Conservation (phyloP, 257 asterid species). For the Lavandula angustifolia region DNA sequence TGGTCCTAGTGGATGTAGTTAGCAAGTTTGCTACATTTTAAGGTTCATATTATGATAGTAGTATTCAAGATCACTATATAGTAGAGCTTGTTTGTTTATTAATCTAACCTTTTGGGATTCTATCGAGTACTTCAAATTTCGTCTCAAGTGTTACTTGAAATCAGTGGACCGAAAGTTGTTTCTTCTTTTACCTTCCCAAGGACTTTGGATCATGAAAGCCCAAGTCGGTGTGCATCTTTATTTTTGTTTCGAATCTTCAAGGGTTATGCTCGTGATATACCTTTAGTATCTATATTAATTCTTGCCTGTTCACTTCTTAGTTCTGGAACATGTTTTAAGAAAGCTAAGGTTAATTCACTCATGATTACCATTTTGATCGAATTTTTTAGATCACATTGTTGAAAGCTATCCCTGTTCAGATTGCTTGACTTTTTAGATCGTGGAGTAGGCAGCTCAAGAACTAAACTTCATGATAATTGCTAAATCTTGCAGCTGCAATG, state of each 20-base stretch:
- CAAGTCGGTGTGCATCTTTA: constrained; percentile 22
- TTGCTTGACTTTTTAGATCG: constrained; percentile 16
- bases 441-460: neutral
- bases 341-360: neutral
- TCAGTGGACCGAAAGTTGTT: too few species aligned
- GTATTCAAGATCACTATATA: too few species aligned
- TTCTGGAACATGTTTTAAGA: constrained; percentile 14
- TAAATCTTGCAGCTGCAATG: constrained; percentile 2
- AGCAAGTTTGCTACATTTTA: too few species aligned
- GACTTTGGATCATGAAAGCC: constrained; percentile 2
- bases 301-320: constrained; percentile 12
- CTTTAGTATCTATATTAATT: constrained; percentile 1
- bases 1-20: too few species aligned
- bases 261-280: constrained; percentile 1
- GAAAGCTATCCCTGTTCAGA: constrained; percentile 8
- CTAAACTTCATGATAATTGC: constrained; percentile 14
- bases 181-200: constrained; percentile 13
- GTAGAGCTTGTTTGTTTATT: too few species aligned
- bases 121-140: too few species aligned
- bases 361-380: neutral
- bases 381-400: neutral
- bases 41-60: too few species aligned
- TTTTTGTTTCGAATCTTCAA: constrained; percentile 11
- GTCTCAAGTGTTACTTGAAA: too few species aligned
- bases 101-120: too few species aligned